Evolutionary conservation across 768 basidiomycete species (phyloP), one percentile per base, ranked within the genome.

Genomic region (Boletellus ananiceps): DNA sequence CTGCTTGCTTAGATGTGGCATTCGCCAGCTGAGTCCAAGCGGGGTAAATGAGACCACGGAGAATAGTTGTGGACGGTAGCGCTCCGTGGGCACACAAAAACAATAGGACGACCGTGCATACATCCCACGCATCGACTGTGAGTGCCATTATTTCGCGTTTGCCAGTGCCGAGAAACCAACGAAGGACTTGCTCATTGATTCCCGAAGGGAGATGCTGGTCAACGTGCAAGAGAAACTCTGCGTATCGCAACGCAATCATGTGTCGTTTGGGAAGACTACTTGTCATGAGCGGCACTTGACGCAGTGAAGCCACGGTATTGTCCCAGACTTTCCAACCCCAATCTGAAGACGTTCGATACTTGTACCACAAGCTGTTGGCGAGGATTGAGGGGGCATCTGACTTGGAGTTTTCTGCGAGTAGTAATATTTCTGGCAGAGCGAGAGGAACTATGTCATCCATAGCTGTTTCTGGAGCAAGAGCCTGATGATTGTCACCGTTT

Each of bases 251-350:
- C 3, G 83, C 83, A 52, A 79, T 80, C 32, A 70, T 68, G 43
- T 74, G 71, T 19, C 79, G 78, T 21, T 68, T 73, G 45, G 66
- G 62, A 7, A 62, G 49, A 48, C 83, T 81, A 4, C 71, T 57
- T 14, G 74, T 74, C 72, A 85, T 78, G 38, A 67, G 65, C 6
- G 83, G 80, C 38, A 87, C 74, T 61, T 86, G 84, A 37, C 83
- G 84, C 38, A 92, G 71, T 44, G 83, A 84, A 6, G 85, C 80
- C 38, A 92, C 74, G 1, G 84, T 81, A 57, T 87, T 90, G 61
- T 90, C 87, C 88, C 88, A 91, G 16, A 86, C 84, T 57, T 83
- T 85, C 81, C 81, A 85, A 2, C 79, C 87, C 87, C 88, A 90
- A 57, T 88, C 79, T 13, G 67, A 59, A 0, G 86, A 79, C 14